A percentile compares a stretch with the other conserved stretches of the same genome.
Evolutionary conservation across 192 early-diverging fungal species (phyloP).

Genomic region (Linnemannia hyalina): DNA sequence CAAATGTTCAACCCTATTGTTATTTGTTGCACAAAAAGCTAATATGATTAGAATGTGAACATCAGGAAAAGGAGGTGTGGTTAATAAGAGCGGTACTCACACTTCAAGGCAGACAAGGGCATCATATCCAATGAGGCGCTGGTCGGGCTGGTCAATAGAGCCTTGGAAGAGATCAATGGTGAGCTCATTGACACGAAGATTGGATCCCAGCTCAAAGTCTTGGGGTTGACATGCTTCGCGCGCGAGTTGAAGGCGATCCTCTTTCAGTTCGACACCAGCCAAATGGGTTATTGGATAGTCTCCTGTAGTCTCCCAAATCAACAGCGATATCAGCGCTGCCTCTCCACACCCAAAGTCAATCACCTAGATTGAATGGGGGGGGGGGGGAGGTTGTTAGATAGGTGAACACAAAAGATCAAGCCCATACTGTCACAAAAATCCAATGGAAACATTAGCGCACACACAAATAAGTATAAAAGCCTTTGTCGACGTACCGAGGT

Average conservation of each 20-base stretch:
- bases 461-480: not conserved
- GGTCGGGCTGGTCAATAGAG: conserved; percentile 64
- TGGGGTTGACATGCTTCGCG: conserved; percentile 68
- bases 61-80: no score
- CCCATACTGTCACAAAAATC: not conserved
- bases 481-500: conserved; percentile 57
- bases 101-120: conserved; percentile 88
- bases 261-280: conserved; percentile 80
- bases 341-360: conserved; percentile 93
- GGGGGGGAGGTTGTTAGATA: not conserved
- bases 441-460: not conserved
- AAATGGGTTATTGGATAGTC: conserved; percentile 71
- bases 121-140: conserved; percentile 70
- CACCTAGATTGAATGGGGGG: conserved; percentile 59
- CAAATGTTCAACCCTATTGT: conserved; percentile 81
- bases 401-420: not conserved
- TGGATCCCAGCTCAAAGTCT: conserved; percentile 63
- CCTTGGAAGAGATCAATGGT: conserved; percentile 77
- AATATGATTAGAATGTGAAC: not conserved
- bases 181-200: conserved; percentile 72
- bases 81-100: conserved; percentile 7
- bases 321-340: conserved; percentile 76
- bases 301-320: conserved; percentile 62
- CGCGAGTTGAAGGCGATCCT: conserved; percentile 59
- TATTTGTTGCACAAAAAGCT: not conserved